Base-by-base conservation (phyloP, 495 filamentous ascomycete genomes). In the Xylaria intraflava region DNA sequence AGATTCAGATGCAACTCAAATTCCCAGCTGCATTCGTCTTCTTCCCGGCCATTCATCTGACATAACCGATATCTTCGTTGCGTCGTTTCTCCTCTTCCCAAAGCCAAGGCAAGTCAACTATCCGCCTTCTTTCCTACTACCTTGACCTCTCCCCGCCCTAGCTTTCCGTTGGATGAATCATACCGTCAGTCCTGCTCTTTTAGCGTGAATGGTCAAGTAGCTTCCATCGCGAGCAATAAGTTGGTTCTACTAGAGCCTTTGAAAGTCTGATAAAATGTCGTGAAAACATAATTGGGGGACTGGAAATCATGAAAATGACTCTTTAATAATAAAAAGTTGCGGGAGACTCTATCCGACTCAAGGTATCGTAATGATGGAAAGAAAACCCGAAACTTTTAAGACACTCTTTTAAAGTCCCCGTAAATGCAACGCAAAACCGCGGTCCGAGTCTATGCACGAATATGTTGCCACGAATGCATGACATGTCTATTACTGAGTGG, bases 371-470 rank as follows among this genome's bases (percentile, higher is more conserved):
- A 62, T 59, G 43, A 57, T 31, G 38, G 31, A 60, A 65, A 59
- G 40, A 55, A 55, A 62, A 56, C 59, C 59, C 62, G 56, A 56
- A 68, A 70, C 68, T 69, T 74, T 72, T 72, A 62, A 72, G 65
- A 70, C 69, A 70, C 67, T 63, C 66, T 71, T 68, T 68, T 45
- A 56, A 66, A 70, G 63, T 62, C 66, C 59, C 67, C 64, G 67
- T 66, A 72, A 75, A 75, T 75, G 72, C 72, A 73, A 69, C 59
- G 68, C 67, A 66, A 49, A 53, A 56, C 48, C 51, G 53, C 62
- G 44, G 54, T 62, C 62, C 59, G 58, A 61, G 60, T 69, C 66
- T 69, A 69, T 67, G 63, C 63, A 63, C 59, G 48, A 57, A 55
- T 44, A 63, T 63, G 62, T 62, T 53, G 31, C 61, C 63, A 58